Base-by-base conservation (phyloP, 148 eudicot genomes). In the Diospyros lotus region DNA sequence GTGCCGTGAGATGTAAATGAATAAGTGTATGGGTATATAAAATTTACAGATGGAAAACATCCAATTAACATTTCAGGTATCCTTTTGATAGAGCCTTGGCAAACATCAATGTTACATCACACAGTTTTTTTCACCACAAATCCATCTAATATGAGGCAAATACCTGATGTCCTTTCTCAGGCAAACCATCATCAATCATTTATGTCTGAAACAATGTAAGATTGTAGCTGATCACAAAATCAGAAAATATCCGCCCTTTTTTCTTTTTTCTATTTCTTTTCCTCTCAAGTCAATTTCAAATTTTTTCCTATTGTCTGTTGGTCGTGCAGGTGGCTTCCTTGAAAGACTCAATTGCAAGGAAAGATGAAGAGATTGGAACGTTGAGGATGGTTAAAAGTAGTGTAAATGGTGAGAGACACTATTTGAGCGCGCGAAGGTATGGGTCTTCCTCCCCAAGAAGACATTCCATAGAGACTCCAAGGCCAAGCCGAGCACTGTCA, bases 321-420 rank as follows among this genome's bases (percentile, higher is more conserved):
- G 66, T 75, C 61, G 72, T 71, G 68, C 77, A 95, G 98, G 92
- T 95, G 54, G 73, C 93, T 46, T 77, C 79, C 46, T 76, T 95
- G 63, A 95, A 90, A 81, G 97, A 91, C 63, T 58, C 87, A 52
- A 52, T 92, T 64, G 81, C 89, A 62, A 87, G 82, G 80, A 95
- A 95, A 83, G 96, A 92, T 14, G 96, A 89, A 78, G 97, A 95
- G 80, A 86, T 95, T 73, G 87, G 80, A 73, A 89, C 80, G 59
- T 78, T 92, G 63, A 86, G 85, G 67, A 74, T 71, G 59, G 64
- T 70, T 54, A 94, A 85, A 82, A 59, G 61, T 71, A 84, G 82
- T 66, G 75, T 78, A 50, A 89, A 78, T 76, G 79, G 79, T 66
- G 92, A 81, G 44, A 85, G 78, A 61, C 85, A 75, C 64, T 79